phyloP scores from a whole-genome alignment of 202 grass and related monocot genomes.

The Panicum virgatum region DNA sequence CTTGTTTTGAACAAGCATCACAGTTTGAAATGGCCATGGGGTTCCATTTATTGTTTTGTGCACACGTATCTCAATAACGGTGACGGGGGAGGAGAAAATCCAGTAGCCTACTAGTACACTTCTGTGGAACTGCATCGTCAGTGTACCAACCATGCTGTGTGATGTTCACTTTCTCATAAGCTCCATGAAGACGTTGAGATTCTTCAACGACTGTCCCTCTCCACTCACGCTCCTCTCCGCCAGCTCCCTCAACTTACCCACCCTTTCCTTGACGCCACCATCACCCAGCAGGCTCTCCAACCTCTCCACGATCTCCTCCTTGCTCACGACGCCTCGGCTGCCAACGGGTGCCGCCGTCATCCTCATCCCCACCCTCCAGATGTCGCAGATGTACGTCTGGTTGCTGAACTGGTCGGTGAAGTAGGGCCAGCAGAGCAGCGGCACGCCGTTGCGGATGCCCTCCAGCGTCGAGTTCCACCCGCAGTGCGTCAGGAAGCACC shows the following conservation, averaged over 20 bases:
- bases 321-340: not conserved
- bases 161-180: not conserved
- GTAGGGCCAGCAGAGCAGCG: slow-evolving; percentile 40
- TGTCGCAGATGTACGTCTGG: slow-evolving; percentile 43
- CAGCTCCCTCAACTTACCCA: not conserved
- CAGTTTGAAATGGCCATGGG: too few species aligned
- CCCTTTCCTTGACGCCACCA: not conserved
- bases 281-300: slow-evolving; percentile 7
- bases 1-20: too few species aligned
- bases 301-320: not conserved
- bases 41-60: too few species aligned
- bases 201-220: slow-evolving; percentile 20
- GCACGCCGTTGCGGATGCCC: slow-evolving; percentile 26
- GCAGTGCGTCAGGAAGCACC: slow-evolving; percentile 43
- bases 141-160: too few species aligned
- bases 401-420: slow-evolving; percentile 49
- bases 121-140: not conserved
- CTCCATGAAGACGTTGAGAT: not conserved
- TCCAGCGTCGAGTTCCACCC: slow-evolving; percentile 57
- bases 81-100: too few species aligned
- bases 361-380: slow-evolving; percentile 41
- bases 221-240: slow-evolving; percentile 14
- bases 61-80: too few species aligned
- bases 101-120: too few species aligned
- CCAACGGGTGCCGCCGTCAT: not conserved